Evolutionary conservation across 2,329 filamentous ascomycete species (phyloP), one percentile per base, ranked within the genome.

Genomic region (Knoxdaviesia proteae): DNA sequence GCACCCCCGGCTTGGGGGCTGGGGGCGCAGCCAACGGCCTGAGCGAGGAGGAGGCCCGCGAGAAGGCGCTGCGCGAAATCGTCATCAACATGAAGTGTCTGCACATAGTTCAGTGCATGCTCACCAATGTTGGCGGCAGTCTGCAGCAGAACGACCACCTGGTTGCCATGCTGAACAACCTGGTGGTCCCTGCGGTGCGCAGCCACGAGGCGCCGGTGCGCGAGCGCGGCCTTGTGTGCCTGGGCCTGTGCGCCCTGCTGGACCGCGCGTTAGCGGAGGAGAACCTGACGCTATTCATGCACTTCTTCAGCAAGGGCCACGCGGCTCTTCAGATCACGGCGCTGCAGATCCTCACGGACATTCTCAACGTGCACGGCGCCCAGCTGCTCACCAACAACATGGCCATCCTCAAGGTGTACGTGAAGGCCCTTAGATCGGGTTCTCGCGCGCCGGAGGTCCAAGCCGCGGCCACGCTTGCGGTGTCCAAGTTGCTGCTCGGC

Each of bases 81-180:
- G 77, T 94, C 65, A 81, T 96, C 57, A 96, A 96, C 64, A 87
- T 94, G 74, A 96, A 96, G 62, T 96, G 90, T 58, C 69, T 98
- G 47, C 83, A 94, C 55, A 94, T 98, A 50, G 87, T 92, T 31
- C 84, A 94, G 58, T 96, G 86, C 65, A 94, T 96, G 82, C 70
- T 98, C 42, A 78, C 92, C 55, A 94, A 96, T 54, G 84, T 98
- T 7, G 71, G 82, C 42, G 84, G 84, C 47, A 82, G 82, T 53
- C 66, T 96, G 35, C 86, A 94, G 59, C 74, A 87, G 50, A 94
- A 94, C 56, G 77, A 81, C 45, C 80, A 93, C 54, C 63, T 96
- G n/a, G 84, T 93, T 4, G 83, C 83, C n/a, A 94, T 96, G 81
- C 68, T 98, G 41, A 96, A 98, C 64, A 96, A 90, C 49, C 71